Evolutionary conservation across 225 moss, liverwort and hornwort genomes (phyloP), one percentile per base, ranked within the genome.

Genomic region (Thuidium tamariscinum): DNA sequence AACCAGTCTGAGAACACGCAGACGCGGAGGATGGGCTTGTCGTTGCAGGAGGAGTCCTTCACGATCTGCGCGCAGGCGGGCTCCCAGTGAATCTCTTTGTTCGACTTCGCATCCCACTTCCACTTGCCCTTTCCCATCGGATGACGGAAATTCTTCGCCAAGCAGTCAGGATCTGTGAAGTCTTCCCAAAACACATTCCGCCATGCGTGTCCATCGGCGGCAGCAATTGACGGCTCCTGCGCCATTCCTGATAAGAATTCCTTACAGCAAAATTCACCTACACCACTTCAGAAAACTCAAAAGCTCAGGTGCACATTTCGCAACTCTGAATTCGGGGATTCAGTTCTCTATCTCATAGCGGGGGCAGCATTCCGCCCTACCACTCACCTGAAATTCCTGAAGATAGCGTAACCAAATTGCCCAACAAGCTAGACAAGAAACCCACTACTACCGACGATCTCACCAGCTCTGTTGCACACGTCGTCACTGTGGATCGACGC

Each of bases 1-100:
- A 97, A 97, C 96, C 95, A 95, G 76, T 97, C 96, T 12, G 95
- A 95, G 90, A 95, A 97, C 18, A 97, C 96, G 82, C 93, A 95
- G 23, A 94, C 94, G 37, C 96, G 91, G 18, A 97, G 83, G 7
- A 82, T 80, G 70, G 82, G 91, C 48, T 87, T 93, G 49, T 41
- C 85, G 23, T 63, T 26, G 19, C 77, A 21, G 2, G 34, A 55
- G 0, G 55, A 51, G 16, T 93, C 94, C 0, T 81, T 86, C 54
- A 97, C 91, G 2, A 95, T 80, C 77, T 94, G 93, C 34, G 96
- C 91, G 55, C 92, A 92, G 21, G 95, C 95, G 52, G 95, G 95
- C 89, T 97, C 96, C 96, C 96, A 97, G 71, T 94, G 94, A 19
- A 97, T 90, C 91, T 97, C 96, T 57, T 95, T 97, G 88, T 91